These are phyloP conservation scores for Isatis lusitanica DNA, from an alignment of 441 rosid genomes.

Conservation along the genomic window DNA sequence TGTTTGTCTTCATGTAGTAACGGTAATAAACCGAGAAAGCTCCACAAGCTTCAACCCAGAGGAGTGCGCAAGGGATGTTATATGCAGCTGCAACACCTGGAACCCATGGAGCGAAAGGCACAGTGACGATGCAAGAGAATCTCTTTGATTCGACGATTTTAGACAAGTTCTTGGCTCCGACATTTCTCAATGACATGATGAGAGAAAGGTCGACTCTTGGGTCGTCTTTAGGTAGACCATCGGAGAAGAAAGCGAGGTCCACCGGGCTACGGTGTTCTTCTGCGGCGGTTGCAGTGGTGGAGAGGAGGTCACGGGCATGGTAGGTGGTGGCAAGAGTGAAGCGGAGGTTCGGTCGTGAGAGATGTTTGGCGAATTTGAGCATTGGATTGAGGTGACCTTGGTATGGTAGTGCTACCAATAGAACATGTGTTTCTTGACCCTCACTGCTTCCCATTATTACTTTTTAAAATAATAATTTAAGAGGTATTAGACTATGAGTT, in stretches of 20 bases:
- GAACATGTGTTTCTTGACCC: constrained; percentile 33
- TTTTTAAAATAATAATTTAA: background rate
- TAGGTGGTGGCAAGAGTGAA: constrained; percentile 51
- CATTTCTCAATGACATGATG: constrained; percentile 20
- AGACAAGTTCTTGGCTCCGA: constrained; percentile 42
- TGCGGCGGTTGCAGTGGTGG: background rate
- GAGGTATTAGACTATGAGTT: constrained; percentile 3
- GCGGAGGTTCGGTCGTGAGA: constrained; percentile 41
- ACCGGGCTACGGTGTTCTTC: background rate
- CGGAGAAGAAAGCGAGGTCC: constrained; percentile 50
- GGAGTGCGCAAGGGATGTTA: constrained; percentile 47
- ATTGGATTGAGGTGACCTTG: constrained; percentile 58
- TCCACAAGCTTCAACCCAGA: constrained; percentile 53
- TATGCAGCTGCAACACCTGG: constrained; percentile 34
- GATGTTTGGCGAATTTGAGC: constrained; percentile 47
- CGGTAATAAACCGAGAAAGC: constrained; percentile 43
- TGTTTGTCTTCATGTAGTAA: constrained; percentile 31
- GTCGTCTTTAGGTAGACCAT: constrained; percentile 42
- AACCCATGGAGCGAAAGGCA: constrained; percentile 54
- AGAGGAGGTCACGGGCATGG: constrained; percentile 33
- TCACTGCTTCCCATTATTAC: constrained; percentile 23
- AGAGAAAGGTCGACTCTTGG: background rate
- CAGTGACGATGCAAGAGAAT: constrained; percentile 38
- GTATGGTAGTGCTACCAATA: constrained; percentile 43
- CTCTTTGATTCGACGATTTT: constrained; percentile 28